Evolutionary conservation across 495 filamentous ascomycete genomes (phyloP), one percentile per base, ranked within the genome.

Genomic region (Hypoxylon cercidicola): DNA sequence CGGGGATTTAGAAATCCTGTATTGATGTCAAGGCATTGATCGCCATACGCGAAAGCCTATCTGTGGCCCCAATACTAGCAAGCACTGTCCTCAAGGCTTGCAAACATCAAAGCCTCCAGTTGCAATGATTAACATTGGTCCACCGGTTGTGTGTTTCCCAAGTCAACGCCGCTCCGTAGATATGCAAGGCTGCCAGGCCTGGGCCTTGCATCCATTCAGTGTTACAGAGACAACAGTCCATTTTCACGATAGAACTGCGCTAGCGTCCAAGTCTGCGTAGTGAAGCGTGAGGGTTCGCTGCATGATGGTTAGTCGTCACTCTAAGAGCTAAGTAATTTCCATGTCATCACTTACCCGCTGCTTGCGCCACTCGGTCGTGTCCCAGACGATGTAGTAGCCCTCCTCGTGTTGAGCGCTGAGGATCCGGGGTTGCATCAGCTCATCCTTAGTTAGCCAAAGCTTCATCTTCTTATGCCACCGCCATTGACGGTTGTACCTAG

Each of bases 371-470:
- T 82, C 87, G 18, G 83, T 82, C n/a, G 88, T 88, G 70, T 95
- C 91, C 84, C 93, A 97, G 66, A 96, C 86, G 32, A 96, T 82
- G 74, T 97, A 97, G 71, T 90, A 92, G 2, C 93, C 93, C 43
- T 89, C 86, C 76, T 97, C 93, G 51, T 87, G 87, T 23, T 86
- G 84, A 16, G 84, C 83, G 16, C 89, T 84, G 59, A 90, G 80
- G 41, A 74, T 83, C 68, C 85, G 87, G 39, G 91, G 91, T 7
- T 87, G 84, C 71, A 88, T 87, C 55, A 87, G 79, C 18, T 91
- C 88, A 71, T 96, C 92, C 74, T 95, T 94, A 34, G 92, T 96
- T 70, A 97, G 80, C 93, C 93, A 97, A 64, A 93, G 86, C 62
- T 90, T 87, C 52, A 93, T 81, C 53, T 91, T 86, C 79, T 93